Percentiles rank a stretch among this genome's conserved stretches.
These are phyloP conservation scores for Geosmithia morbida DNA, from an alignment of 2,329 filamentous ascomycete genomes.

Conservation along the genomic window DNA sequence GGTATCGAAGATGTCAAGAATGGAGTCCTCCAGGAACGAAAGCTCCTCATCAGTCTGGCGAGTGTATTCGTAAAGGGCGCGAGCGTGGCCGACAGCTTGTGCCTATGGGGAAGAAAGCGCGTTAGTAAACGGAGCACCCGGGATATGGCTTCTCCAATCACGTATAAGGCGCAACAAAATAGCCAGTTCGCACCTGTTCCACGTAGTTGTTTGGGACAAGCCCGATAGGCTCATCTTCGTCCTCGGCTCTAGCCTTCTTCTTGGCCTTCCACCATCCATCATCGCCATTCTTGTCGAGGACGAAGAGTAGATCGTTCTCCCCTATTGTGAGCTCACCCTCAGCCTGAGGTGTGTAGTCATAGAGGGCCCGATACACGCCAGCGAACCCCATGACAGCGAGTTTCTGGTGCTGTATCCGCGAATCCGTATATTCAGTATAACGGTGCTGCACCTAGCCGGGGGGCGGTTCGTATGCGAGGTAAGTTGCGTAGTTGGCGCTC, in stretches of 20 bases:
- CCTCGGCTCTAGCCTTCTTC: conserved; percentile 70
- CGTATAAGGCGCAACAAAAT: not conserved
- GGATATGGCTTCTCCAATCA: not conserved
- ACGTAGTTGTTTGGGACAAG: conserved; percentile 92
- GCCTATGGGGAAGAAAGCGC: conserved; percentile 31
- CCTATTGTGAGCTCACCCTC: conserved; percentile 72
- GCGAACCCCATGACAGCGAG: conserved; percentile 65
- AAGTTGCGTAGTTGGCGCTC: not conserved
- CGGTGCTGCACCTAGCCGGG: not conserved
- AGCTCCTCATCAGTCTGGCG: conserved; percentile 96
- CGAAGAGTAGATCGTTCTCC: conserved; percentile 80
- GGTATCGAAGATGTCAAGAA: conserved; percentile 73
- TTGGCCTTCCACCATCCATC: conserved; percentile 94
- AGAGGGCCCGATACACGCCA: conserved; percentile 79
- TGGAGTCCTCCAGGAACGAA: conserved; percentile 81
- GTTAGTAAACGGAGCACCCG: conserved; percentile 3
- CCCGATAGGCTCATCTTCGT: conserved; percentile 83
- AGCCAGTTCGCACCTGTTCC: conserved; percentile 54
- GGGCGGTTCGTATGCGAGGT: not conserved
- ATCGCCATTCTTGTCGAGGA: conserved; percentile 66
- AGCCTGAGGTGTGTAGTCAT: conserved; percentile 81
- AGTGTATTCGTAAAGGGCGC: conserved; percentile 95
- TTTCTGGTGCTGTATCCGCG: not conserved
- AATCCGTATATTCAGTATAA: not conserved
- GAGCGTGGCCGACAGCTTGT: conserved; percentile 53